Evolutionary conservation across 768 basidiomycete genomes (phyloP).

Genomic region (Collybia sordida): DNA sequence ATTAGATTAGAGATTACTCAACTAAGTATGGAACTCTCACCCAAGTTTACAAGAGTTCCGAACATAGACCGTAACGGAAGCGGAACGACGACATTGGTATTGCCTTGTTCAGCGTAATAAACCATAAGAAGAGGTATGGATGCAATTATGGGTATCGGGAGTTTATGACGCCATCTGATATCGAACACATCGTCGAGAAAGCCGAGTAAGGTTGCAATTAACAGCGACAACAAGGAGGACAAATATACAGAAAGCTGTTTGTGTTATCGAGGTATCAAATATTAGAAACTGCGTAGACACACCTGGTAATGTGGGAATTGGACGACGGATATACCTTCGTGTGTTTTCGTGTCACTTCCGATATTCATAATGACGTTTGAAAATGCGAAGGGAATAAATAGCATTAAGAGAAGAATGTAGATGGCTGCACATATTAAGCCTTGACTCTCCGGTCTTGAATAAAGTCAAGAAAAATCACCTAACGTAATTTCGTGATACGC

Average conservation of each 20-base stretch:
- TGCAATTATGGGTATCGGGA: slow-evolving; percentile 95
- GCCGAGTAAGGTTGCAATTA: slow-evolving; percentile 92
- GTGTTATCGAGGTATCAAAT: neutral
- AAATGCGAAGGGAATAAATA: slow-evolving; percentile 97
- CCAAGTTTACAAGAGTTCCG: slow-evolving; percentile 82
- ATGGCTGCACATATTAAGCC: slow-evolving; percentile 89
- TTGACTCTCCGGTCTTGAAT: slow-evolving; percentile 85
- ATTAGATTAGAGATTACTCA: neutral
- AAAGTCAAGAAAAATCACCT: slow-evolving; percentile 3
- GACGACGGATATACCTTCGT: slow-evolving; percentile 62
- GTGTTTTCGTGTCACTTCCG: slow-evolving; percentile 37
- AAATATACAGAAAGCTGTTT: slow-evolving; percentile 85
- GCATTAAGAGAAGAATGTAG: slow-evolving; percentile 82
- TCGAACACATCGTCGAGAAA: slow-evolving; percentile 98
- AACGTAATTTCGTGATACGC: slow-evolving; percentile 21
- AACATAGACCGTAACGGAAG: slow-evolving; percentile 73
- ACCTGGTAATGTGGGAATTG: slow-evolving; percentile 83
- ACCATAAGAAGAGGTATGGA: slow-evolving; percentile 94
- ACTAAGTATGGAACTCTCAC: slow-evolving; percentile 39
- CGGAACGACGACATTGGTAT: slow-evolving; percentile 93
- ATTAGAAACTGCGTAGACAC: slow-evolving; percentile 16
- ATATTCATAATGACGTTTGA: slow-evolving; percentile 62
- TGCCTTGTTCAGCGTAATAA: slow-evolving; percentile 92
- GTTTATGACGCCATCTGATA: slow-evolving; percentile 96
- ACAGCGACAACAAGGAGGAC: slow-evolving; percentile 86